Conservation (phyloP, 345 rosid species). For the Syzygium jambos region DNA sequence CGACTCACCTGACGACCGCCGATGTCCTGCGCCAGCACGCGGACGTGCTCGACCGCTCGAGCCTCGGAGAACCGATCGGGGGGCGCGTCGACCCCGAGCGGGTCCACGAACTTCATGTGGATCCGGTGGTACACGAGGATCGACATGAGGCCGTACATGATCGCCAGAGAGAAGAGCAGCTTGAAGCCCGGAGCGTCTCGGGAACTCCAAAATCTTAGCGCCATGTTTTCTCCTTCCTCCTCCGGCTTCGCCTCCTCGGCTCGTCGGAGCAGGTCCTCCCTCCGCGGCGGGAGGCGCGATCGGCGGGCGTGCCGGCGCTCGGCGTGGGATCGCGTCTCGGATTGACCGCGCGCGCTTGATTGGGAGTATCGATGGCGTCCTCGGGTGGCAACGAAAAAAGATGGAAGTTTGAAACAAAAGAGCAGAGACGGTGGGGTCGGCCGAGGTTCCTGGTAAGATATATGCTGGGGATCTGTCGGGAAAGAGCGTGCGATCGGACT, state of each 20-base stretch:
- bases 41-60: constrained; percentile 82
- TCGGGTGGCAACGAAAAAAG: not conserved
- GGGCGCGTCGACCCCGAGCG: constrained; percentile 73
- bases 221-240: constrained; percentile 22
- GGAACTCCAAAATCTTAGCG: constrained; percentile 27
- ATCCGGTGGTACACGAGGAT: constrained; percentile 41
- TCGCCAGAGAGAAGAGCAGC: constrained; percentile 35
- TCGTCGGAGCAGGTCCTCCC: not conserved
- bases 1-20: constrained; percentile 80
- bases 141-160: constrained; percentile 62
- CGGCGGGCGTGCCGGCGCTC: not conserved
- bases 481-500: not conserved
- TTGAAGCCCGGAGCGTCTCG: constrained; percentile 63
- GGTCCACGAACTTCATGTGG: constrained; percentile 54
- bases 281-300: not conserved
- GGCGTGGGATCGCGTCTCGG: not conserved
- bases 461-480: not conserved
- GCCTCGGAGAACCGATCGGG: constrained; percentile 92
- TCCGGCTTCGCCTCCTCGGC: not conserved
- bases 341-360: not conserved
- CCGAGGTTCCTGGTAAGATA: not conserved
- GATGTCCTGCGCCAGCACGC: constrained; percentile 58
- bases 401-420: not conserved
- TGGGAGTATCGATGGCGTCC: not conserved
- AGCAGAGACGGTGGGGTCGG: not conserved